Base-by-base conservation (phyloP, 148 eudicot genomes). In the Rheum nobile region DNA sequence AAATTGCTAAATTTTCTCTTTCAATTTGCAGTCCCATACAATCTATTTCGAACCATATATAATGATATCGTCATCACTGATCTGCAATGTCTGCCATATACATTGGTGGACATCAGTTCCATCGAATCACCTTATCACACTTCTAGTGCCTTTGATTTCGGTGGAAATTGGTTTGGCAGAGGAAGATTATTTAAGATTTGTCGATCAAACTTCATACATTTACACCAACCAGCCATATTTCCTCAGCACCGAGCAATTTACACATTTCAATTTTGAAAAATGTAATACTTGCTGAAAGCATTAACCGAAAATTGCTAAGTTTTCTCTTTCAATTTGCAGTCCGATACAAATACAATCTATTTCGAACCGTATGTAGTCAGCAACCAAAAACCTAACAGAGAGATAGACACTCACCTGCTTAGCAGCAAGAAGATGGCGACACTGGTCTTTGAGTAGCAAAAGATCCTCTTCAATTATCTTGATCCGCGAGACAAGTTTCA, bases 401-500 rank as follows among this genome's bases (percentile, higher is more conserved):
- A 35, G 52, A 10, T 59, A 35, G 17, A 50, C 12, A 34, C 41
- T 32, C 10, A 93, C 97, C 98, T 93, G 98, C 83, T 93, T 93
- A 35, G 95, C 98, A 2, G 91, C 79, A 37, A 93, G 98, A 74
- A 93, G 88, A 41, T 89, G 87, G 48, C 98, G 89, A 75, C 98
- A 93, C 80, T 89, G 91, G 59, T 91, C 88, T 80, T 91, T 86
- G 73, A 91, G 82, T 29, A 80, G 80, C 4, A 84, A 81, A 72
- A 93, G 77, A 21, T 93, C 95, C 65, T 91, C 92, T 80, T 93
- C 87, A 12, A 93, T 81, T 72, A 86, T 86, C 84, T 93, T 93
- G 65, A 91, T 80, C 76, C 98, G 87, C 38, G 82, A 80, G n/a
- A 91, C 87, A 67, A 93, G 82, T 83, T 87, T 88, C 89, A 93